These are phyloP conservation scores for Lodderomyces beijingensis DNA, from an alignment of 1,139 yeast genomes.

Conservation along the genomic window DNA sequence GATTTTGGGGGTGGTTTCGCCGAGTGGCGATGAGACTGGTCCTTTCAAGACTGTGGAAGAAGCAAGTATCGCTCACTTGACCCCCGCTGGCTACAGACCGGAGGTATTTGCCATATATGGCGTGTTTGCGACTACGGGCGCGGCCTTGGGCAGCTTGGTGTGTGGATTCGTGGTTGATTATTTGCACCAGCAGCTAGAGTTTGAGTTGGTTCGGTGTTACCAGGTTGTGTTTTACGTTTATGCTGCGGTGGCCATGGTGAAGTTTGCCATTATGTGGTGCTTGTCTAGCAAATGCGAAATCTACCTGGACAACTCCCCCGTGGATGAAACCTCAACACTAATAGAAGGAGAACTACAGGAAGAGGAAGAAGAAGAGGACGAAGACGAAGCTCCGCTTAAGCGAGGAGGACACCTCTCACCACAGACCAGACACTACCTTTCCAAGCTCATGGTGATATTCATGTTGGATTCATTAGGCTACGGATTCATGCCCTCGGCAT, in stretches of 20 bases:
- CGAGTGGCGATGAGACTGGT: conserved; percentile 90
- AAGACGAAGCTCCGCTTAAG: conserved; percentile 8
- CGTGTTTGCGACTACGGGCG: conserved; percentile 66
- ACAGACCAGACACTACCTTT: conserved; percentile 29
- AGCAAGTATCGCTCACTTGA: conserved; percentile 77
- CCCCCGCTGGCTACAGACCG: conserved; percentile 62
- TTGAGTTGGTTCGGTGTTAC: conserved; percentile 44
- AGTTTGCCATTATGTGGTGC: conserved; percentile 49
- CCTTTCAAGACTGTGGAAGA: conserved; percentile 91
- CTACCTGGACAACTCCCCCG: conserved; percentile 8
- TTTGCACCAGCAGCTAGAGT: conserved; percentile 27
- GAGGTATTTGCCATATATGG: conserved; percentile 72
- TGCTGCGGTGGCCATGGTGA: conserved; percentile 51
- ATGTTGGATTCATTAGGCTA: conserved; percentile 83
- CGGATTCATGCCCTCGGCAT: conserved; percentile 83
- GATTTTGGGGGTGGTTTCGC: conserved; percentile 64
- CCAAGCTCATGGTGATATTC: conserved; percentile 45
- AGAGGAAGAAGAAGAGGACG: not conserved
- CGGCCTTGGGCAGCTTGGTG: conserved; percentile 66
- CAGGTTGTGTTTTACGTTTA: conserved; percentile 57
- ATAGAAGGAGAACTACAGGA: not conserved
- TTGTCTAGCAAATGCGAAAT: conserved; percentile 57
- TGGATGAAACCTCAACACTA: conserved; percentile 3
- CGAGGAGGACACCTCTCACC: conserved; percentile 23
- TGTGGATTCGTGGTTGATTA: conserved; percentile 59